These are phyloP conservation scores for Euptelea pleiosperma DNA, from an alignment of 164 flowering plant genomes.

Conservation along the genomic window DNA sequence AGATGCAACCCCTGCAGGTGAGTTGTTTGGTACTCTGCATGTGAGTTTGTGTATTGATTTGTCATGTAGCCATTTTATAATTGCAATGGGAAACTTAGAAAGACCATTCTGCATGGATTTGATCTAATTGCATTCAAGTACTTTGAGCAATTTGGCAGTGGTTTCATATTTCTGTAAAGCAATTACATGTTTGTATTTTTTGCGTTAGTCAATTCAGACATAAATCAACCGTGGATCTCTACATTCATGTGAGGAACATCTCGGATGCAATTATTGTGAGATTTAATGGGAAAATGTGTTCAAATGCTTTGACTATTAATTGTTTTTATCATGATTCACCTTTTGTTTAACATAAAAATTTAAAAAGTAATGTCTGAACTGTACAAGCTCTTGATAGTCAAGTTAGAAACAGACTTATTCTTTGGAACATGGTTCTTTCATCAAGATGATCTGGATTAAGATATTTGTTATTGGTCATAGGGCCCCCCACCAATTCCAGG, in stretches of 20 bases:
- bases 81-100: too few species aligned
- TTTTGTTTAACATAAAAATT: too few species aligned
- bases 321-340: too few species aligned
- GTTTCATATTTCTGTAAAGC: not conserved
- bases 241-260: not conserved
- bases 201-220: too few species aligned
- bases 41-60: slow-evolving; percentile 10
- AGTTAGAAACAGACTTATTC: too few species aligned
- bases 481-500: slow-evolving; percentile 48
- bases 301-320: slow-evolving; percentile 1
- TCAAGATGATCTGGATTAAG: too few species aligned
- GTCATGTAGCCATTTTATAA: not conserved
- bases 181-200: not conserved
- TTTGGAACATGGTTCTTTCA: too few species aligned
- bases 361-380: too few species aligned
- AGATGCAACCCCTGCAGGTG: slow-evolving; percentile 51
- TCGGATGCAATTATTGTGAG: not conserved
- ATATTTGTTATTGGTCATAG: slow-evolving; percentile 18
- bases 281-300: not conserved
- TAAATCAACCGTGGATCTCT: not conserved
- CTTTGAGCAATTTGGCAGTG: not conserved
- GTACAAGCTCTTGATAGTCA: too few species aligned
- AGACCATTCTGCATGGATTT: too few species aligned
- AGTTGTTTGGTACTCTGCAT: slow-evolving; percentile 11
- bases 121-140: too few species aligned